Conservation (phyloP, 306 rosid genomes). For the Dryas octopetala region DNA sequence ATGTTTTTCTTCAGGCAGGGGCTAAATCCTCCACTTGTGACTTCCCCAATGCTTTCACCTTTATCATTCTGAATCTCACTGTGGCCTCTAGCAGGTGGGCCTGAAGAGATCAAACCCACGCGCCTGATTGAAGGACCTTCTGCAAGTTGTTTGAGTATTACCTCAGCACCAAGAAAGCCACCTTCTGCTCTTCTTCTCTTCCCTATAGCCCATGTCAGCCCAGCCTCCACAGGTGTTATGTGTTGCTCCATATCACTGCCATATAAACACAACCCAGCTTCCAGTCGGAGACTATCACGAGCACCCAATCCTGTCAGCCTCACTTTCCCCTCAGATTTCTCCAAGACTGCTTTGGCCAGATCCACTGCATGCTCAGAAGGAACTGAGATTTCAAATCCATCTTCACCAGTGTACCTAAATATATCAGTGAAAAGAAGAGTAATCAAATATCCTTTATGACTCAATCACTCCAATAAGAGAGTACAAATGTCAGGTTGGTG, state of each 20-base stretch:
- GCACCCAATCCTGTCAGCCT: conserved; percentile 96
- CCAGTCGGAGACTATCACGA: conserved; percentile 90
- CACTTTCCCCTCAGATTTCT: conserved; percentile 88
- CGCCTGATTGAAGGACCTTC: conserved; percentile 85
- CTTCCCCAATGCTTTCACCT: conserved; percentile 83
- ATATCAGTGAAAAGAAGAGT: conserved; percentile 9
- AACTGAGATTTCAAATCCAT: conserved; percentile 98
- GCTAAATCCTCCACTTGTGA: conserved; percentile 98
- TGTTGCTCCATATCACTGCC: conserved; percentile 97
- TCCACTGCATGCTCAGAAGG: conserved; percentile 83
- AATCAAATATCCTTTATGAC: conserved; percentile 7
- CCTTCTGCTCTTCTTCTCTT: conserved; percentile 98
- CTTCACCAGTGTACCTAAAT: conserved; percentile 96
- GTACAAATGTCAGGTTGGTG: neutral
- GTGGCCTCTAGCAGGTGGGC: conserved; percentile 97
- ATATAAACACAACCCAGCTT: conserved; percentile 92
- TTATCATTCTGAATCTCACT: conserved; percentile 84
- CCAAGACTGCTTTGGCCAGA: conserved; percentile 92
- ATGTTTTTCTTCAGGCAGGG: conserved; percentile 97
- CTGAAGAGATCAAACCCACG: conserved; percentile 82
- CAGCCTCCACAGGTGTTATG: conserved; percentile 89
- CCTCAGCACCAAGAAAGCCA: conserved; percentile 89
- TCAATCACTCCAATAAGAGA: neutral
- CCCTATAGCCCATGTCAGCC: conserved; percentile 96
- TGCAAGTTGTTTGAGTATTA: conserved; percentile 78